Base-by-base conservation (phyloP, 2,329 filamentous ascomycete genomes). In the Colletotrichum theobromicola region DNA sequence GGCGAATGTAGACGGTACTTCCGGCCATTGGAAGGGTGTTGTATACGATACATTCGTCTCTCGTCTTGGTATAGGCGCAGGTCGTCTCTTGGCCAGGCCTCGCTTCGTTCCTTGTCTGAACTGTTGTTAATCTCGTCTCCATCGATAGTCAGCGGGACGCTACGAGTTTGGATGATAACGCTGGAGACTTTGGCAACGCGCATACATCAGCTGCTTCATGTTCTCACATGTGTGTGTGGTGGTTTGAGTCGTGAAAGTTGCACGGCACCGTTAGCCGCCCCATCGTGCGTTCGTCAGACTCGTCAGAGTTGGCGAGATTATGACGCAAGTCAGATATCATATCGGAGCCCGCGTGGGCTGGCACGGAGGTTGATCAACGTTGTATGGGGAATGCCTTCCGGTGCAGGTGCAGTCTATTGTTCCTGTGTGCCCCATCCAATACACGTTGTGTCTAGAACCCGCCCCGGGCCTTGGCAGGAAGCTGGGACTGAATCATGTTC, bases 301-400 rank as follows among this genome's bases (percentile, higher is more conserved):
- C 55, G 21, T 35, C 67, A 34, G 37, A 62, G 28, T 34, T 37
- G 55, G 26, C 32, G 30, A 42, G 42, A 37, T 37, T 67, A 74
- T 74, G 68, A 74, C 72, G 72, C 68, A 74, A 67, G 58, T 67
- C 26, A 72, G 30, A 61, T 57, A 74, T 74, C 68, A 72, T 66
- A 50, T 58, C 34, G 28, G 67, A 37, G 60, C 50, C n/a, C 50
- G n/a, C 42, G 42, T 50, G 42, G 42, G 42, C 42, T 50, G 42
- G 42, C 53, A 26, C 9, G n/a, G 30, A 55, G 46, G 42, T 37
- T 55, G 60, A 71, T 74, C 67, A 67, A 57, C 13, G 53, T 35
- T 34, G 55, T 37, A 30, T 34, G 57, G 37, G 28, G n/a, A 67
- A 35, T 60, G 10, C 16, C 26, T 60, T 60, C 26, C 26, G 60